Base-by-base conservation (phyloP, 495 filamentous ascomycete species). In the Neurospora sp. region DNA sequence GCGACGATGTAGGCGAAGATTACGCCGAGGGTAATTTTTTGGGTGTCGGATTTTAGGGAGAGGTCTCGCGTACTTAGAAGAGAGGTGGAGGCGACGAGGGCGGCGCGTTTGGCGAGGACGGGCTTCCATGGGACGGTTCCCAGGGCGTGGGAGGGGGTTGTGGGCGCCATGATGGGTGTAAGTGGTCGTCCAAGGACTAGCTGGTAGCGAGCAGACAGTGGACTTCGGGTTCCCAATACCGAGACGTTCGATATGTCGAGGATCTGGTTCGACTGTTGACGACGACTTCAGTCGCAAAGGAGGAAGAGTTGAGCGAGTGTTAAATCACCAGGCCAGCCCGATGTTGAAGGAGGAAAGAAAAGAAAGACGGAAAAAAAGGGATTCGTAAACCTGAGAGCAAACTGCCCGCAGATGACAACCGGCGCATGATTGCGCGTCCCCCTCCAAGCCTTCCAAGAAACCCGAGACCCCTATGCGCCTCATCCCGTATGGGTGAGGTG, bases 21-120 rank as follows among this genome's bases (percentile, higher is more conserved):
- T 48, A 81, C 83, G 20, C 92, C 92, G 4, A 94, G 84, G 0
- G 92, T 94, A 5, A 93, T 86, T 48, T 87, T 88, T 79, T 94
- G 92, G 14, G 92, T 92, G 78, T 89, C 87, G 78, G 88, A 83
- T 14, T 62, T 6, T 74, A 93, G 90, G 23, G 83, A 85, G 11
- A 94, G 83, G 77, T 85, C 85, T 74, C 91, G 89, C 10, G 46
- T 54, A 0, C 4, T 14, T 6, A 59, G 27, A 27, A 4, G 18
- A 78, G 69, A 40, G 71, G 75, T 72, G 0, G 59, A 70, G 20
- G 59, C 48, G 16, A 72, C 20, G 46, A 72, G 41, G 42, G 44
- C 39, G 38, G 59, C 35, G 14, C 70, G 70, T 41, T 41, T 48
- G 70, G 40, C n/a, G 11, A 39, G 39, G 39, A 12, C 11, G 39